A percentile compares a stretch with the other conserved stretches of the same genome.
phyloP scores from a whole-genome alignment of 345 rosid genomes.

The Syzygium grande region DNA sequence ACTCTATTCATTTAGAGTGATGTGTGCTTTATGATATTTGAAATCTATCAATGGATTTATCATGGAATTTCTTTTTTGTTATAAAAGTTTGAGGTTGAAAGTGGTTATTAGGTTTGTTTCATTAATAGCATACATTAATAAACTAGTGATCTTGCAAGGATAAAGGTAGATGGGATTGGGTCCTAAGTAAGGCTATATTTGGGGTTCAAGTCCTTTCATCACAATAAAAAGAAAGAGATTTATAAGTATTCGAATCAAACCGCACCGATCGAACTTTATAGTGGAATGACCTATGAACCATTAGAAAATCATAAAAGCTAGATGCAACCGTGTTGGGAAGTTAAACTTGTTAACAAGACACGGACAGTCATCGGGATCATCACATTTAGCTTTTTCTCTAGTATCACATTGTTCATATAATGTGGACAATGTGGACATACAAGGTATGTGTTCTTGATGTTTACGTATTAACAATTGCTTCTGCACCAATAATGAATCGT shows the following conservation, averaged over 20 bases:
- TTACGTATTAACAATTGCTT: not conserved
- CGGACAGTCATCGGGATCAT: not conserved
- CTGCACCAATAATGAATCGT: too few species aligned
- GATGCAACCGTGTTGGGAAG: too few species aligned
- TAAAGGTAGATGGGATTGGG: not conserved
- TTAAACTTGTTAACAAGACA: not conserved
- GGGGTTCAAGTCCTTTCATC: not conserved
- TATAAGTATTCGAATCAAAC: too few species aligned
- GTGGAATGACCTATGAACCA: too few species aligned
- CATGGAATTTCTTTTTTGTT: too few species aligned
- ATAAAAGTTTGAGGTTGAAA: not conserved
- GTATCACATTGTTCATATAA: not conserved
- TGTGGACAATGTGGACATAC: not conserved
- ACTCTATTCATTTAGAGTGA: too few species aligned
- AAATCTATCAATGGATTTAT: not conserved
- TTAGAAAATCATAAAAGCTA: too few species aligned
- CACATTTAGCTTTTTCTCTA: not conserved
- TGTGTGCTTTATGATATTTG: too few species aligned
- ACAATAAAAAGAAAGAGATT: not conserved
- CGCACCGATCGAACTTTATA: too few species aligned
- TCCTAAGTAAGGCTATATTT: not conserved
- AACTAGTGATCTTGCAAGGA: not conserved
- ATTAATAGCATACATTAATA: too few species aligned
- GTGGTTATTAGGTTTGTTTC: not conserved
- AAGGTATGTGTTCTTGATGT: not conserved